Percentiles rank a stretch among this genome's conserved stretches.
Conservation (phyloP, 164 flowering plant genomes). For the Akebia trifoliata region DNA sequence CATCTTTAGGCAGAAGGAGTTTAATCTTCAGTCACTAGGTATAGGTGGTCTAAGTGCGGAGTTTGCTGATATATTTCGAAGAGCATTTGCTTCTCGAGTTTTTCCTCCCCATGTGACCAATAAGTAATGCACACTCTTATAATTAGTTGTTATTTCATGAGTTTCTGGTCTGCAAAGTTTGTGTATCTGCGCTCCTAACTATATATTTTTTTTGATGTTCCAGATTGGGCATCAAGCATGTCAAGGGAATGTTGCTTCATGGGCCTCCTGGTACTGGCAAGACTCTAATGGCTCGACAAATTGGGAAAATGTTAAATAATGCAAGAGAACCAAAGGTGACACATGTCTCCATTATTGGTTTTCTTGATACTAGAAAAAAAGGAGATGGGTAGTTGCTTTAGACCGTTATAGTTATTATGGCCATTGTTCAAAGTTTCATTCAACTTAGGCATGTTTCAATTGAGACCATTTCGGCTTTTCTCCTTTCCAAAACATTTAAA, state of each 20-base stretch:
- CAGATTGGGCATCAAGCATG: slow-evolving; percentile 96
- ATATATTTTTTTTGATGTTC: slow-evolving; percentile 19
- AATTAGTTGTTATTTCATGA: background rate
- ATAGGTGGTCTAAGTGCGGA: slow-evolving; percentile 95
- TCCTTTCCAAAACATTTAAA: too few species aligned
- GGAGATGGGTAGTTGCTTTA: background rate
- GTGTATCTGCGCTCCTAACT: slow-evolving; percentile 1
- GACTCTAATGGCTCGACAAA: slow-evolving; percentile 97
- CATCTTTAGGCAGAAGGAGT: slow-evolving; percentile 87
- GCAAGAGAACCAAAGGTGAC: slow-evolving; percentile 94
- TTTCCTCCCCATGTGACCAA: slow-evolving; percentile 87
- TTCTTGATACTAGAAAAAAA: background rate
- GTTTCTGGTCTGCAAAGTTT: background rate
- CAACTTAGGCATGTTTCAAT: too few species aligned
- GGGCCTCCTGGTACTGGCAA: slow-evolving; percentile 99
- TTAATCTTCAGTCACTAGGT: slow-evolving; percentile 82
- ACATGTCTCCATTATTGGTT: background rate
- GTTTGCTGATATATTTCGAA: slow-evolving; percentile 93
- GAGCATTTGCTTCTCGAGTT: slow-evolving; percentile 99
- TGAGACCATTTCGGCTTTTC: too few species aligned
- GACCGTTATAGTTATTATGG: too few species aligned
- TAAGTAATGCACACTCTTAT: slow-evolving; percentile 41
- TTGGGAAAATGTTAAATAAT: slow-evolving; percentile 90
- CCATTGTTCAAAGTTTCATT: too few species aligned
- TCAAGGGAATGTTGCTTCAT: slow-evolving; percentile 95